Base-by-base conservation (phyloP, 768 basidiomycete genomes). In the Pleurotus cornucopiae region DNA sequence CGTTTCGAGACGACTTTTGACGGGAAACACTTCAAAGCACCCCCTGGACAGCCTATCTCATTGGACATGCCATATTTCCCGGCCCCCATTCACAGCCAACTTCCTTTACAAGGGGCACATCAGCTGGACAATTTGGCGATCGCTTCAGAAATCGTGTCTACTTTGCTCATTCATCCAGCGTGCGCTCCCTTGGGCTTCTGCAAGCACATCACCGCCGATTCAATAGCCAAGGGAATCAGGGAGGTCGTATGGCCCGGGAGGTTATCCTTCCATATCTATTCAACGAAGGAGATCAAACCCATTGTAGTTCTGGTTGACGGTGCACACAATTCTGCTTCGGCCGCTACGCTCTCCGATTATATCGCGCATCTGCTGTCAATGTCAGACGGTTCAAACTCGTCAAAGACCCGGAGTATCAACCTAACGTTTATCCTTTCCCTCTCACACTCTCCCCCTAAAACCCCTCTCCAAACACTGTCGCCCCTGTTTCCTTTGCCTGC, bases 261-360 rank as follows among this genome's bases (percentile, higher is more conserved):
- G 53, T 79, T 98, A 11, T 88, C 88, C 0, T 97, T 87, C 69
- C 82, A 83, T 58, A 49, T 13, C 20, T 20, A 9, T 23, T 20
- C 53, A 16, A 20, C 56, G 64, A 44, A 60, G 13, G n/a, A 54
- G 21, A 55, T 40, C 54, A 30, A 20, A 16, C 47, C 58, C 5
- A 59, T 71, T 9, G 60, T 79, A 6, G 70, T 95, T 11, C 78
- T 98, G 9, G 88, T 87, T 4, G 97, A 99, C 64, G 97, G 97
- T 2, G 96, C 97, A 0, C 97, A 98, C 68, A 99, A 98, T 66
- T 72, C 85, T 5, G 86, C 91, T 5, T 93, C 93, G 0, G 80
- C 93, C 0, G 60, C 68, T 25, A 81, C 81, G 0, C 81, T 98
- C 9, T 78, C 84, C 6, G 66, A 74, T 2, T 98, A 92, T 66